Evolutionary conservation across 495 filamentous ascomycete species (phyloP), one percentile per base, ranked within the genome.

Genomic region (Hypoxylon intermedium): DNA sequence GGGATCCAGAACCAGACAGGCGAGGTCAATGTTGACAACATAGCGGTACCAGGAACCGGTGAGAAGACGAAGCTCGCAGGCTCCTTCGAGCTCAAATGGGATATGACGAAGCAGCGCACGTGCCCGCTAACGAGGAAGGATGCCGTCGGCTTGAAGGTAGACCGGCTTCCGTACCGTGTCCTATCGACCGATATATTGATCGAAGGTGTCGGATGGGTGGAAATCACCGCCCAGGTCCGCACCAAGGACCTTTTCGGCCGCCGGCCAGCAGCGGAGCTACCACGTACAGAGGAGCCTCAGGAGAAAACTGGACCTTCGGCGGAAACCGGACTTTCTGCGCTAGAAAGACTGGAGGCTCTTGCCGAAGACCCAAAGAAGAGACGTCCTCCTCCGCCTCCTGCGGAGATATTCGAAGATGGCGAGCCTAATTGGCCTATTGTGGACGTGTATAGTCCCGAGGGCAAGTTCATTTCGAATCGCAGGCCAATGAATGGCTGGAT

Each of bases 181-280:
- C 77, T 93, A 48, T 81, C 86, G 5, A 81, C 88, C 0, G 94
- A 99, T 70, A 84, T 99, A 31, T 75, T 99, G 6, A 86, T 99
- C 30, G 92, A 97, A 63, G 90, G 93, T 15, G 86, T 87, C 34
- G 94, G 94, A 2, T 99, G 95, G 93, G 81, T 99, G 6, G 94
- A 99, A 71, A 72, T 99, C 15, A 87, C 84, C 5, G 85, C 87
- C 11, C 93, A 98, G 72, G 82, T 94, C 6, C 85, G 93, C 18
- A 82, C 80, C 19, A 83, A 61, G 63, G 65, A 73, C 20, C 55
- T 82, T 44, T 71, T 54, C 16, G 16, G 28, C 38, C 41, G 53
- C 15, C 55, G 37, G 42, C 33, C 47, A 45, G 41, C 26, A 18
- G n/a, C 44, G 42, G 58, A 63, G 12, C 24, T 53, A 44, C 43